Conservation (phyloP, 1,284 basidiomycete genomes). For the Boletus smithii region DNA sequence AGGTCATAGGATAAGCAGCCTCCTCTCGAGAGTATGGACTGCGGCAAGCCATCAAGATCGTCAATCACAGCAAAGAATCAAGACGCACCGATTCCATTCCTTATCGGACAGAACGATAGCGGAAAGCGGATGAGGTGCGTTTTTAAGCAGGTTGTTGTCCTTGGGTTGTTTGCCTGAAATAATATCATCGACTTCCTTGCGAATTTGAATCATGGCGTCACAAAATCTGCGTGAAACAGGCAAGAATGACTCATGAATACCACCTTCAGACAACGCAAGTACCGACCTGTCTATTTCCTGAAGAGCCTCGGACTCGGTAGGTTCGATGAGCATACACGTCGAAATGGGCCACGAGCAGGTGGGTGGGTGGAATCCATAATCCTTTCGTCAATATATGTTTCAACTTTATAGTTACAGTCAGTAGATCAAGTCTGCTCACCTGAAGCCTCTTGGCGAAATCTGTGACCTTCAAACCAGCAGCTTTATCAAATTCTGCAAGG, state of each 20-base stretch:
- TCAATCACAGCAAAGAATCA: not conserved
- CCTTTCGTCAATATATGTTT: slow-evolving; percentile 38
- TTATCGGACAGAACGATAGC: slow-evolving; percentile 66
- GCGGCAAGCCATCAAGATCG: not conserved
- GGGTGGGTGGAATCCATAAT: slow-evolving; percentile 88
- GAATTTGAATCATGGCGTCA: slow-evolving; percentile 95
- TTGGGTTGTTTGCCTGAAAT: slow-evolving; percentile 80
- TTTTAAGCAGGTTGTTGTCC: slow-evolving; percentile 89
- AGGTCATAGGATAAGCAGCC: slow-evolving; percentile 81
- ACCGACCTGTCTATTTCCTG: slow-evolving; percentile 81
- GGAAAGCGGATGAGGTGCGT: slow-evolving; percentile 88
- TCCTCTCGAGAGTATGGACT: slow-evolving; percentile 84
- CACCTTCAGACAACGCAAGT: not conserved
- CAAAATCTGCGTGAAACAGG: slow-evolving; percentile 62
- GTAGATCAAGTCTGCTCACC: slow-evolving; percentile 38
- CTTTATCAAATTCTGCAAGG: slow-evolving; percentile 90
- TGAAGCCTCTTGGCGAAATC: slow-evolving; percentile 96
- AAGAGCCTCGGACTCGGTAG: slow-evolving; percentile 90
- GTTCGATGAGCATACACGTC: slow-evolving; percentile 93
- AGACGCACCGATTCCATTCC: slow-evolving; percentile 81
- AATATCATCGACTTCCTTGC: slow-evolving; percentile 87
- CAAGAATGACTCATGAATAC: not conserved
- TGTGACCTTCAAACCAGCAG: slow-evolving; percentile 84
- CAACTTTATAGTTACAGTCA: not conserved
- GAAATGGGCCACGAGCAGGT: slow-evolving; percentile 94